Evolutionary conservation across 768 basidiomycete species (phyloP).

Genomic region (Tulasnella sp.): DNA sequence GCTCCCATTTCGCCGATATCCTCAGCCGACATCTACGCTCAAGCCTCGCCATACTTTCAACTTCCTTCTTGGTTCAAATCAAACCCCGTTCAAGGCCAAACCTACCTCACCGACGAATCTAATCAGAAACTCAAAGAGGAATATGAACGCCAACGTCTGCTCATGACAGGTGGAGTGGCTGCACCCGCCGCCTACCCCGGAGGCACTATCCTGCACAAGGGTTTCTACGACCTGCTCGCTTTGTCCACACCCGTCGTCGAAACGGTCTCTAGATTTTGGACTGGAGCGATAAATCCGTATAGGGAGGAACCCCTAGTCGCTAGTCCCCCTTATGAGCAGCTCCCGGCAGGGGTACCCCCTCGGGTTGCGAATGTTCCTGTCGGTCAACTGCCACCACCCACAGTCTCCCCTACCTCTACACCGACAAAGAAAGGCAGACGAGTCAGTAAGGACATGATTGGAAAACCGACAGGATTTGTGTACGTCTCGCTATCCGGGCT

Average conservation of each 20-base stretch:
- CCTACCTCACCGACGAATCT: constrained; percentile 20
- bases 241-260: constrained; percentile 50
- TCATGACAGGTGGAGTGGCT: not conserved
- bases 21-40: constrained; percentile 26
- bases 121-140: constrained; percentile 20
- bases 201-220: constrained; percentile 77
- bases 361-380: constrained; percentile 39
- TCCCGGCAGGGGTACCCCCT: constrained; percentile 37
- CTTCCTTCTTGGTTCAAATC: constrained; percentile 9
- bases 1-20: constrained; percentile 22
- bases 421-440: constrained; percentile 54
- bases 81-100: not conserved
- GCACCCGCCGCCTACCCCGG: constrained; percentile 47
- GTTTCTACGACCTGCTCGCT: constrained; percentile 82
- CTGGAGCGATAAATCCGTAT: constrained; percentile 45
- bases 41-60: constrained; percentile 24
- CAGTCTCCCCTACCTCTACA: constrained; percentile 36
- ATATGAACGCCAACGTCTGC: constrained; percentile 19
- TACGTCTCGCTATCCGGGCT: constrained; percentile 45
- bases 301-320: constrained; percentile 49
- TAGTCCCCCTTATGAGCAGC: constrained; percentile 68
- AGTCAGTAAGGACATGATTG: constrained; percentile 87
- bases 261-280: constrained; percentile 61
- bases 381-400: constrained; percentile 34
- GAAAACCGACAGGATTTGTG: constrained; percentile 77